phyloP scores from a whole-genome alignment of 2,329 filamentous ascomycete species.

The Mycocentrospora acerina region DNA sequence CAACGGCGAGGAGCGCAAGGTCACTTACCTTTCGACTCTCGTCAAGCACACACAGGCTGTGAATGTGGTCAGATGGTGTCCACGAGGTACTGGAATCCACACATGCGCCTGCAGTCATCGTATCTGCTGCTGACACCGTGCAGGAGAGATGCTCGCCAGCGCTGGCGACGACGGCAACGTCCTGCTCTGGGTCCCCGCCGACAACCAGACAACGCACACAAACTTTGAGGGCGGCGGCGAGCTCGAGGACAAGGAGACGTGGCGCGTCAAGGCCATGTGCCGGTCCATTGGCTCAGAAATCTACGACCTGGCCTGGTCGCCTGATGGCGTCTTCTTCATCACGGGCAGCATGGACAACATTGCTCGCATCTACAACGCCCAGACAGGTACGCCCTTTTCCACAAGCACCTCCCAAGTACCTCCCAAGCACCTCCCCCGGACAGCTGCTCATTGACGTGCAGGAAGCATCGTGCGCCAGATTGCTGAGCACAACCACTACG shows the following conservation, averaged over 20 bases:
- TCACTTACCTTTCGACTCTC: constrained; percentile 89
- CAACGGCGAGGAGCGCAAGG: constrained; percentile 81
- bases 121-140: constrained; percentile 17
- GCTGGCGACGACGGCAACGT: constrained; percentile 98
- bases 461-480: constrained; percentile 73
- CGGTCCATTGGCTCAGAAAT: constrained; percentile 93
- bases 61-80: constrained; percentile 95
- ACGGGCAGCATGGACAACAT: constrained; percentile 99
- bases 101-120: constrained; percentile 5
- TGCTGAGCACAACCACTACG: constrained; percentile 96
- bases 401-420: too few relatives aligned
- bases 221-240: constrained; percentile 75
- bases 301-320: constrained; percentile 97
- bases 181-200: constrained; percentile 90
- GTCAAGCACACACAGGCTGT: constrained; percentile 95
- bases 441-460: constrained; percentile 21
- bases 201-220: constrained; percentile 63
- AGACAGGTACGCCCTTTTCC: constrained; percentile 71
- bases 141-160: constrained; percentile 89
- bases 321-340: constrained; percentile 94
- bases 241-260: constrained; percentile 91
- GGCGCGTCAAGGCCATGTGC: constrained; percentile 98
- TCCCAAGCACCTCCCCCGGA: constrained; percentile 6
- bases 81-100: constrained; percentile 67
- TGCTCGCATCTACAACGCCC: constrained; percentile 92